phyloP scores from a whole-genome alignment of 202 grass and related monocot genomes.

The Schoenoplectus triqueter region DNA sequence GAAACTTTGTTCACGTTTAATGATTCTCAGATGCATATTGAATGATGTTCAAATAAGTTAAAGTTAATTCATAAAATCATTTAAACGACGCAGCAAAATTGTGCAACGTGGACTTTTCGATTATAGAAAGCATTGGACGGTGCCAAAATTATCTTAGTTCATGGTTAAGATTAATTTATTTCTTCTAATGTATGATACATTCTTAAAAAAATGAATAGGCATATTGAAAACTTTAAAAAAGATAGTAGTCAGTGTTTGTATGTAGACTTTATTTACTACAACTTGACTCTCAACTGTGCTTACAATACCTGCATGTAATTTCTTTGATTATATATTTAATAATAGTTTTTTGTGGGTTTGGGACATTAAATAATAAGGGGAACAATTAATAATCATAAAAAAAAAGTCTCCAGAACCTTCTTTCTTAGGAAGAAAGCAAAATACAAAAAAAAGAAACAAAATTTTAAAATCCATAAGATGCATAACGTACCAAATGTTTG shows the following conservation, averaged over 20 bases:
- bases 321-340: neutral
- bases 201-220: neutral
- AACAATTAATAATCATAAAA: neutral
- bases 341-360: neutral
- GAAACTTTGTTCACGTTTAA: neutral
- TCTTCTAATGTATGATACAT: neutral
- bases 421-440: constrained; percentile 34
- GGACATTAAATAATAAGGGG: neutral
- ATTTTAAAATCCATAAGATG: neutral
- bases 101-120: neutral
- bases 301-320: neutral
- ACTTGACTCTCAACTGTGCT: no score
- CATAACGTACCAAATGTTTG: neutral
- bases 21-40: neutral
- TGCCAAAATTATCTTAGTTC: no score
- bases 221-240: neutral
- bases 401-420: neutral
- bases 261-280: neutral
- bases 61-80: neutral
- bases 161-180: no score
- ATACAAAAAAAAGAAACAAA: neutral
- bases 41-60: neutral
- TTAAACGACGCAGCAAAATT: neutral
- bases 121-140: neutral
- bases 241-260: neutral